Evolutionary conservation across 2,329 filamentous ascomycete genomes (phyloP), one percentile per base, ranked within the genome.

Genomic region (Phaeosphaeriaceae sp.): DNA sequence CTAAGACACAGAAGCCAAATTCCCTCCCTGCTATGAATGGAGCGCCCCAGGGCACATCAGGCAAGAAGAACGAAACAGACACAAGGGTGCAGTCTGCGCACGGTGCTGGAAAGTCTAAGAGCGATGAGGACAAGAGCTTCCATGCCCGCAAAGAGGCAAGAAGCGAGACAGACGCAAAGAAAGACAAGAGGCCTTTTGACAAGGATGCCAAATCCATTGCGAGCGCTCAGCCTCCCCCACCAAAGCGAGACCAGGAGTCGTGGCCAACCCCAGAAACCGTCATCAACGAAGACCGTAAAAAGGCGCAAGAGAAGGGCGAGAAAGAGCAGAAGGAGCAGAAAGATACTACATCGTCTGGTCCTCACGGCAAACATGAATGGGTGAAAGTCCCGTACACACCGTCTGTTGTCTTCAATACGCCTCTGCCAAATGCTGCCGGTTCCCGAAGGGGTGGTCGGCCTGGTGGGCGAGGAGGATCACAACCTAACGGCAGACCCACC

Each of bases 191-290:
- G 50, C 54, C 64, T 13, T 57, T 59, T 3, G 75, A 77, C 42
- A 76, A 72, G 56, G 71, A 76, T 7, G 40, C 48, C 22, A 76
- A 68, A 51, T 45, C 58, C 21, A 24, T 57, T 6, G 42, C 67
- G 13, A 61, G 58, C n/a, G 73, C 73, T 15, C 70, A 77, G 47
- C 74, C 80, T 44, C 82, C 86, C 33, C 91, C 91, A 24, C 84
- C 91, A 1, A 89, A 92, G 48, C 88, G 86, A 57, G 93, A 98
- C 76, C 85, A 91, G 50, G 82, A 87, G 53, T 88, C 88, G 20
- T 99, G 95, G 95, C 95, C 95, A 17, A 98, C 94, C 2, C 93
- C 93, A 0, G 92, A 97, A 67, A 89, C 84, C 50, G 90, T 89
- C 1, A 87, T 89, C 52, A 88, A 89, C 50, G 92, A 95, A 67